phyloP scores from a whole-genome alignment of 139 green algal genomes.

The Micromonas pusilla region DNA sequence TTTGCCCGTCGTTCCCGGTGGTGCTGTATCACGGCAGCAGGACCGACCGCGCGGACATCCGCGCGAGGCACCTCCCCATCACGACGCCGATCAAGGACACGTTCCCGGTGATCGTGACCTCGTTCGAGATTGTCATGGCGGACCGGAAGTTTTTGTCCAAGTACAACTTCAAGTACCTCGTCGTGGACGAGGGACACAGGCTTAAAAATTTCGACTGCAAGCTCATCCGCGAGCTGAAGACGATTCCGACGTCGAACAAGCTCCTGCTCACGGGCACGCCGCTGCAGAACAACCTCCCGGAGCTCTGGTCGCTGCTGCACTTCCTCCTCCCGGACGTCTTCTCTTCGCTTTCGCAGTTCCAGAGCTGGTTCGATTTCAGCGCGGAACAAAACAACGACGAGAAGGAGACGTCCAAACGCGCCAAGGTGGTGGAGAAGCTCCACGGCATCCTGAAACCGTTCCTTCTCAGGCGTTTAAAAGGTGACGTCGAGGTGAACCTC shows the following conservation, averaged over 20 bases:
- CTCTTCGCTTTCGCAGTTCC: conserved; percentile 69
- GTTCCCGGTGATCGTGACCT: conserved; percentile 76
- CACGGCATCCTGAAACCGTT: conserved; percentile 97
- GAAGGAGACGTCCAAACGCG: conserved; percentile 49
- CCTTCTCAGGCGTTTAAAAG: conserved; percentile 94
- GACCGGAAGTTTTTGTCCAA: conserved; percentile 61
- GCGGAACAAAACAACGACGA: background rate
- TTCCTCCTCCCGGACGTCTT: conserved; percentile 80
- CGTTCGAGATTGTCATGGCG: conserved; percentile 83
- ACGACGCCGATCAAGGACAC: conserved; percentile 43
- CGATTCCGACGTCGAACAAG: conserved; percentile 70
- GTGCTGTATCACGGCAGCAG: conserved; percentile 51
- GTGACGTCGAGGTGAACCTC: conserved; percentile 89
- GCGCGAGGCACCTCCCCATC: conserved; percentile 86
- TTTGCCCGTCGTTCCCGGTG: conserved; percentile 55
- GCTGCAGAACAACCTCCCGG: conserved; percentile 66
- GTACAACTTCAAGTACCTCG: conserved; percentile 59
- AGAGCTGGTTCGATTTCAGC: conserved; percentile 82
- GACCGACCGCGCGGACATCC: conserved; percentile 63
- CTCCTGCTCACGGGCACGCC: conserved; percentile 84
- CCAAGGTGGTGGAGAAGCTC: conserved; percentile 90
- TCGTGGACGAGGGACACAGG: conserved; percentile 72
- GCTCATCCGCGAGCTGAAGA: conserved; percentile 47
- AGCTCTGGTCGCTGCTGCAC: conserved; percentile 84
- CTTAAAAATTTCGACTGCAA: conserved; percentile 71